Conservation (phyloP, 257 asterid genomes). For the Solanum chaucha region DNA sequence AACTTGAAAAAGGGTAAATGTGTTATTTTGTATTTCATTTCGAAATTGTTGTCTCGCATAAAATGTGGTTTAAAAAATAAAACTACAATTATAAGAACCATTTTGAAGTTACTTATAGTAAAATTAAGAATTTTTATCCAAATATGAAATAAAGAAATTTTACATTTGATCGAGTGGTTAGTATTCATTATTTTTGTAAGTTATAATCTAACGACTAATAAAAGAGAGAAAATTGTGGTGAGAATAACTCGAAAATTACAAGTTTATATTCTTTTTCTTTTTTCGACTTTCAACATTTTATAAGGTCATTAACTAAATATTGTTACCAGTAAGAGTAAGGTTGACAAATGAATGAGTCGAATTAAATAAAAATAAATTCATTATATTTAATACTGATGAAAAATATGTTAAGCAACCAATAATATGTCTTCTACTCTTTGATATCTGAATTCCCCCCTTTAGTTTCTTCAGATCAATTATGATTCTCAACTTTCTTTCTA, state of each 20-base stretch:
- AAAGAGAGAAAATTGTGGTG: neutral
- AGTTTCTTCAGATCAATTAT: neutral
- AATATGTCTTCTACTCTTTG: neutral
- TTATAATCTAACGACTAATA: neutral
- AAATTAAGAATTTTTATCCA: neutral
- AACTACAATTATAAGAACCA: neutral
- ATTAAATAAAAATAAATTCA: neutral
- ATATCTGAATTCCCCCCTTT: neutral
- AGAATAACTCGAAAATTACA: neutral
- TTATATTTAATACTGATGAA: neutral
- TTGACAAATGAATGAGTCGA: neutral
- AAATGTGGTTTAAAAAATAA: neutral
- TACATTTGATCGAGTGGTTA: neutral
- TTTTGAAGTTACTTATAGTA: neutral
- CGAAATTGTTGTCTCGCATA: neutral
- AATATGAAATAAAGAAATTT: neutral
- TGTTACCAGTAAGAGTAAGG: neutral
- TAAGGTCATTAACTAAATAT: neutral
- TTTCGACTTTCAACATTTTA: neutral
- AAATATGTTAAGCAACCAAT: neutral
- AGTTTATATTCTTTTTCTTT: neutral
- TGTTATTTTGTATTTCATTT: neutral
- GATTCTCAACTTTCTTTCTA: neutral
- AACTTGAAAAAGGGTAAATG: neutral
- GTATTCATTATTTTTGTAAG: neutral